A percentile compares a stretch with the other conserved stretches of the same genome.
Evolutionary conservation across 768 basidiomycete genomes (phyloP).

Genomic region (Rhizopogon vulgaris): DNA sequence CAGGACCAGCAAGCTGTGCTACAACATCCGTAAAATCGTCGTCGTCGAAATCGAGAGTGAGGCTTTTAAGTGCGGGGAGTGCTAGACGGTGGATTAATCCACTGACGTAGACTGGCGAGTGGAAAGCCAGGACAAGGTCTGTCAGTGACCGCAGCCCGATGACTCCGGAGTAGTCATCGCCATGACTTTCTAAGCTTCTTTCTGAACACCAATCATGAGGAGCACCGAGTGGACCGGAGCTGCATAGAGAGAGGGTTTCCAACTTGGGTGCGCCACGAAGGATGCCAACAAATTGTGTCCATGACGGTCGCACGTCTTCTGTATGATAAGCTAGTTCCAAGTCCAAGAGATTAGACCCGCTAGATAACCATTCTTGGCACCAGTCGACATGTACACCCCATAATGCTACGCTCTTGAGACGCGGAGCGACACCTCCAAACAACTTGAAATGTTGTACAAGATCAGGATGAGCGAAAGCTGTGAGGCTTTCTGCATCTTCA

Average conservation of each 20-base stretch:
- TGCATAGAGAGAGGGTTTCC: constrained; percentile 41
- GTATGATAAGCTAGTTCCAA: constrained; percentile 60
- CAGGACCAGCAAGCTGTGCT: constrained; percentile 29
- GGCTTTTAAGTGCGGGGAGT: constrained; percentile 29
- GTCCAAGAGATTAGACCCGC: constrained; percentile 31
- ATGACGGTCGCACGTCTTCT: constrained; percentile 58
- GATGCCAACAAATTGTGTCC: constrained; percentile 44
- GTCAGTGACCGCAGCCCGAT: constrained; percentile 24
- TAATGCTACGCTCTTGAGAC: constrained; percentile 40
- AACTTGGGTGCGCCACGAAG: constrained; percentile 50
- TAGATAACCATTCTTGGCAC: constrained; percentile 34
- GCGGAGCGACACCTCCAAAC: constrained; percentile 50
- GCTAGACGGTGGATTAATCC: constrained; percentile 19
- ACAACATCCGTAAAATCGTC: constrained; percentile 50
- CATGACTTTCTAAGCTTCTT: constrained; percentile 11
- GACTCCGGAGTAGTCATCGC: constrained; percentile 22
- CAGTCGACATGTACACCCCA: constrained; percentile 74
- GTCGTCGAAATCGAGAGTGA: constrained; percentile 49
- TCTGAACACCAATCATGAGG: constrained; percentile 30
- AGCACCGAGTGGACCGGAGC: constrained; percentile 50
- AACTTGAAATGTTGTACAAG: constrained; percentile 36
- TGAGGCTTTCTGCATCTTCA: constrained; percentile 36
- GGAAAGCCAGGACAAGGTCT: constrained; percentile 43
- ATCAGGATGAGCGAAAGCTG: constrained; percentile 14
- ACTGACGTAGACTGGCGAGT: constrained; percentile 37